A percentile compares a stretch with the other conserved stretches of the same genome.
Evolutionary conservation across 2,329 filamentous ascomycete genomes (phyloP).

Genomic region (Cladosporium sp.): DNA sequence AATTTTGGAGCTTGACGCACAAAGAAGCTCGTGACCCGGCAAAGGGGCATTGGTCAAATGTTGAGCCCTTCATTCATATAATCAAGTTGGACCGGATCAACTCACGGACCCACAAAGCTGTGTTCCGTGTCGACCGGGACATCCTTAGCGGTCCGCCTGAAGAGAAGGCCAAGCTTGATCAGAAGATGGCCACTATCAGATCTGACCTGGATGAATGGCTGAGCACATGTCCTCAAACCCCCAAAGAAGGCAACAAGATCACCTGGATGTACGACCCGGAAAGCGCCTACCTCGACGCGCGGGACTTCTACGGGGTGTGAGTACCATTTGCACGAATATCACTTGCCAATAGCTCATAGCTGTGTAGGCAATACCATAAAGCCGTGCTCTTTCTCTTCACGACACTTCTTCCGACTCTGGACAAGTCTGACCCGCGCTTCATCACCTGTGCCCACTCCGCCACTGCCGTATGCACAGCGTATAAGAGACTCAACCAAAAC

Average conservation of each 20-base stretch:
- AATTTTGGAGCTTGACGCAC: constrained; percentile 9
- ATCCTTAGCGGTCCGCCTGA: not conserved
- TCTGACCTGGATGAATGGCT: constrained; percentile 4
- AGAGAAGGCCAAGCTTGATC: constrained; percentile 1
- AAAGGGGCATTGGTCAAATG: constrained; percentile 4
- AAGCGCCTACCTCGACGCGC: not conserved
- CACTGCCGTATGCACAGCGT: constrained; percentile 15
- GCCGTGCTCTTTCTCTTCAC: constrained; percentile 1
- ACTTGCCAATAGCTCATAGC: not conserved
- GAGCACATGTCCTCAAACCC: constrained; percentile 1
- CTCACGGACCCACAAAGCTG: constrained; percentile 3
- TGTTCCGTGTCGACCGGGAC: constrained; percentile 7
- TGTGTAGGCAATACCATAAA: constrained; percentile 7
- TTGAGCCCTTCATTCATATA: constrained; percentile 8
- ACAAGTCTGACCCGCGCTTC: constrained; percentile 2
- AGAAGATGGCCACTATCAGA: constrained; percentile 1
- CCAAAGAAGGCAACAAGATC: constrained; percentile 1
- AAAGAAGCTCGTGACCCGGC: not conserved
- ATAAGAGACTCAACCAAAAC: constrained; percentile 28
- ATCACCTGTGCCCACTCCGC: constrained; percentile 2
- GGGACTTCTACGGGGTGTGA: constrained; percentile 8
- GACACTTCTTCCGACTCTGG: constrained; percentile 1
- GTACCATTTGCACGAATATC: not conserved
- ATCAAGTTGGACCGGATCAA: constrained; percentile 7
- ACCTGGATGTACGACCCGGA: constrained; percentile 10